Evolutionary conservation across 2,329 filamentous ascomycete species (phyloP), one percentile per base, ranked within the genome.

Genomic region (Thelonectria olida): DNA sequence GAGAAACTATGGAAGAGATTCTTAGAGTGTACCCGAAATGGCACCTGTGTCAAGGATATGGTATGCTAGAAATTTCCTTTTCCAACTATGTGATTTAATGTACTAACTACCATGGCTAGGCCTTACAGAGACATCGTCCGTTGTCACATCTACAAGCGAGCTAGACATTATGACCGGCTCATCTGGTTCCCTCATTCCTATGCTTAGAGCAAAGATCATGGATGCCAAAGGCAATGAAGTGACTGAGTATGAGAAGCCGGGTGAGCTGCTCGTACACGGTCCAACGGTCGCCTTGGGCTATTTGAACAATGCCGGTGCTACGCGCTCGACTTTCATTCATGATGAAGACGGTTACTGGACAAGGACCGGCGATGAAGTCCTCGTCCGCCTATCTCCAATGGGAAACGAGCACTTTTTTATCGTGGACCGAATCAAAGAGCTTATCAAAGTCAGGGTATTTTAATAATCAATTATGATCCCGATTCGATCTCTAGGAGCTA

Each of bases 391-490:
- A 69, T 80, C 86, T 7, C 84, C 86, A 0, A 80, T 81, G 1
- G 92, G 92, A 3, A 80, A 89, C 65, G 92, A 97, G 75, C 93
- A 97, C 72, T 73, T 97, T 47, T 90, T 92, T 73, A 90, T 97
- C 60, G 90, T 93, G 1, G 93, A 97, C 73, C 87, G 93, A 15
- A 75, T 82, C 58, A 84, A 86, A 68, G 86, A 92, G 72, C 79
- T 92, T 47, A 92, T 92, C 78, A 92, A 92, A 74, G 90, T 92
- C 72, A 92, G 91, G 81, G 88, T 89, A 77, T n/a, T n/a, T n/a
- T n/a, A n/a, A n/a, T n/a, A n/a, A n/a, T n/a, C n/a, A n/a, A 19
- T 12, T 4, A 8, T 4, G 12, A 7, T 6, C 4, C 5, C 7
- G 8, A 15, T 13, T 20, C 12, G 4, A 1, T 2, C 7, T 23